A percentile compares a stretch with the other conserved stretches of the same genome.
These are phyloP conservation scores for Grifola frondosa DNA, from an alignment of 1,284 basidiomycete species.

Conservation along the genomic window DNA sequence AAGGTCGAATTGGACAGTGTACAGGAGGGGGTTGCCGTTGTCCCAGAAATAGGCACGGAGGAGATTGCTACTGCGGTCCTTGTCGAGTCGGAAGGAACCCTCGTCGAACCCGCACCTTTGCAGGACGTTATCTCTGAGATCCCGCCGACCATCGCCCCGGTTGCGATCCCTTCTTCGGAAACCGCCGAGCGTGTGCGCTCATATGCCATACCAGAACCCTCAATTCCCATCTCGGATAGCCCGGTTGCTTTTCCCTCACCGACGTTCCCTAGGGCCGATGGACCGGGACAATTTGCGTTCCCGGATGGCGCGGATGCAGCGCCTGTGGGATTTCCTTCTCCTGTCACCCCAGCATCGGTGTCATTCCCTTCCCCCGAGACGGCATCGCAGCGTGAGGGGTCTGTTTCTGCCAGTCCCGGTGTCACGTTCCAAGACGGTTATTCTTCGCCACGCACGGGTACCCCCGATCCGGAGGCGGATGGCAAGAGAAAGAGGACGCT, in stretches of 20 bases:
- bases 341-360: conserved; percentile 30
- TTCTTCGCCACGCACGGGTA: conserved; percentile 44
- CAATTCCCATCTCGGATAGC: conserved; percentile 6
- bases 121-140: conserved; percentile 1
- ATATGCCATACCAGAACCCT: conserved; percentile 11
- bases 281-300: too few relatives aligned
- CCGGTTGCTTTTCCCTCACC: conserved; percentile 30
- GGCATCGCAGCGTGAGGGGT: conserved; percentile 28
- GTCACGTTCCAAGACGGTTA: conserved; percentile 41
- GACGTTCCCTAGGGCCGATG: conserved; percentile 21
- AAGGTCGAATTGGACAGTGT: conserved; percentile 24
- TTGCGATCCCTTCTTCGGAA: conserved; percentile 16
- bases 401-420: conserved; percentile 31
- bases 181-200: conserved; percentile 10
- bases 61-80: conserved; percentile 21
- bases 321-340: conserved; percentile 28
- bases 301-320: conserved; percentile 10
- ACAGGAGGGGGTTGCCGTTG: conserved; percentile 17
- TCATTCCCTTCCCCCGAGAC: conserved; percentile 40
- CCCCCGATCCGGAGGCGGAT: conserved; percentile 69
- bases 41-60: conserved; percentile 24
- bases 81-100: conserved; percentile 11
- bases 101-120: neutral
- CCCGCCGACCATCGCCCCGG: conserved; percentile 4
- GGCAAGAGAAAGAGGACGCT: conserved; percentile 70